phyloP scores from a whole-genome alignment of 1,284 basidiomycete species.

The Erythrobasidium hasegawianum region DNA sequence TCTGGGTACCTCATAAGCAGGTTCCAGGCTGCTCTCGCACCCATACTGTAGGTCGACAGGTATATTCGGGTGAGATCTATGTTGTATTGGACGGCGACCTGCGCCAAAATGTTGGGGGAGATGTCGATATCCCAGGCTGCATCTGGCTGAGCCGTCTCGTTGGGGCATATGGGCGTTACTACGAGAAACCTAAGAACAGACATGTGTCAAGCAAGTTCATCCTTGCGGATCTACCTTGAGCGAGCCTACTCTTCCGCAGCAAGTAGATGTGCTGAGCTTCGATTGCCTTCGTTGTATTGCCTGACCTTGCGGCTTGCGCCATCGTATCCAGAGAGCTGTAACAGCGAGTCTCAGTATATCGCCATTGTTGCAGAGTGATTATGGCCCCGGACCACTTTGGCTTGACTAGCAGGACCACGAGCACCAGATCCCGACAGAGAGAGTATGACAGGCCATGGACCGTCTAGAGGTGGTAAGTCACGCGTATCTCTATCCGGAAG shows the following conservation, averaged over 20 bases:
- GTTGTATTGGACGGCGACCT: conserved; percentile 23
- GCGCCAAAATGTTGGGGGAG: conserved; percentile 28
- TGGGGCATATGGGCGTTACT: conserved; percentile 29
- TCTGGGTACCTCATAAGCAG: conserved; percentile 21
- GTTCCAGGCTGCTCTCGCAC: conserved; percentile 18
- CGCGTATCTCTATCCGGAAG: conserved; percentile 27
- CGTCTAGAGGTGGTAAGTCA: conserved; percentile 10
- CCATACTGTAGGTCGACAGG: conserved; percentile 31
- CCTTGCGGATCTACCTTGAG: too few species aligned
- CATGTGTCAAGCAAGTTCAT: too few species aligned
- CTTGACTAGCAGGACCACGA: conserved; percentile 14
- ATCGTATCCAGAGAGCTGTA: conserved; percentile 25
- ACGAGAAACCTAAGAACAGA: conserved; percentile 24
- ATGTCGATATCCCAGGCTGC: conserved; percentile 16
- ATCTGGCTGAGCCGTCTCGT: conserved; percentile 16
- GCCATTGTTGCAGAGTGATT: not conserved
- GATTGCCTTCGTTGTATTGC: conserved; percentile 21
- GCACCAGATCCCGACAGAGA: conserved; percentile 25
- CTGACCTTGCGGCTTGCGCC: conserved; percentile 18
- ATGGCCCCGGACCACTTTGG: conserved; percentile 1
- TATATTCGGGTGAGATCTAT: conserved; percentile 27
- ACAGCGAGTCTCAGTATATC: not conserved
- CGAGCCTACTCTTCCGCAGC: conserved; percentile 32
- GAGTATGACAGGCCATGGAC: conserved; percentile 17
- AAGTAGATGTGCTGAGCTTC: conserved; percentile 1